Evolutionary conservation across 768 basidiomycete genomes (phyloP).

Genomic region (Pleurotus pulmonarius): DNA sequence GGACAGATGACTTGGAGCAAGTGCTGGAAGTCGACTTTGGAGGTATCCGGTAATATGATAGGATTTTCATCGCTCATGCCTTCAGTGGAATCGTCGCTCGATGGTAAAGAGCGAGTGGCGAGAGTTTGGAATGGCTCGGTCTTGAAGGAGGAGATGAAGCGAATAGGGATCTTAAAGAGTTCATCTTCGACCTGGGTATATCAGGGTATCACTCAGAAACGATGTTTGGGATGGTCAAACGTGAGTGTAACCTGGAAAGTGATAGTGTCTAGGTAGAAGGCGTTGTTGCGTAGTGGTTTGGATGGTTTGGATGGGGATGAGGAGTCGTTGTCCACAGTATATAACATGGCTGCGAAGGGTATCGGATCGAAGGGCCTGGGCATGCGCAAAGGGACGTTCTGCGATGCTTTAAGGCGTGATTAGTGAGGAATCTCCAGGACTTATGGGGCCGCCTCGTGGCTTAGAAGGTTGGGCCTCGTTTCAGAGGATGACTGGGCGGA

Average conservation of each 20-base stretch:
- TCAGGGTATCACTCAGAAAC: not conserved
- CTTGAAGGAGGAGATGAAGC: not conserved
- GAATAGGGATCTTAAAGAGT: not conserved
- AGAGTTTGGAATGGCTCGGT: not conserved
- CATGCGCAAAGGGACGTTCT: too few relatives aligned
- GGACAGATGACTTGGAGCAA: not conserved
- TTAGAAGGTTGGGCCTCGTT: too few relatives aligned
- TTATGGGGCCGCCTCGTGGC: too few relatives aligned
- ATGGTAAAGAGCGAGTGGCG: not conserved
- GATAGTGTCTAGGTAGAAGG: not conserved
- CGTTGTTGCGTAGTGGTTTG: not conserved
- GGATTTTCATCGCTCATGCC: not conserved
- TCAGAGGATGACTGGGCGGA: too few relatives aligned
- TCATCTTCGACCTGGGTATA: not conserved
- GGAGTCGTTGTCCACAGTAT: too few relatives aligned
- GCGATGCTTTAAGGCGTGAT: too few relatives aligned
- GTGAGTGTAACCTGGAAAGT: not conserved
- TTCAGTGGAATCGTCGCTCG: not conserved
- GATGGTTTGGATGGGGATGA: too few relatives aligned
- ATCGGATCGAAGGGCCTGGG: too few relatives aligned
- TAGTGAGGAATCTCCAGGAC: too few relatives aligned
- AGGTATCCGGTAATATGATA: not conserved
- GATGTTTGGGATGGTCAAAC: not conserved
- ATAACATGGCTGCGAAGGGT: too few relatives aligned
- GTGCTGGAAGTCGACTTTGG: not conserved